phyloP scores from a whole-genome alignment of 345 rosid species.

The Populus simonii region DNA sequence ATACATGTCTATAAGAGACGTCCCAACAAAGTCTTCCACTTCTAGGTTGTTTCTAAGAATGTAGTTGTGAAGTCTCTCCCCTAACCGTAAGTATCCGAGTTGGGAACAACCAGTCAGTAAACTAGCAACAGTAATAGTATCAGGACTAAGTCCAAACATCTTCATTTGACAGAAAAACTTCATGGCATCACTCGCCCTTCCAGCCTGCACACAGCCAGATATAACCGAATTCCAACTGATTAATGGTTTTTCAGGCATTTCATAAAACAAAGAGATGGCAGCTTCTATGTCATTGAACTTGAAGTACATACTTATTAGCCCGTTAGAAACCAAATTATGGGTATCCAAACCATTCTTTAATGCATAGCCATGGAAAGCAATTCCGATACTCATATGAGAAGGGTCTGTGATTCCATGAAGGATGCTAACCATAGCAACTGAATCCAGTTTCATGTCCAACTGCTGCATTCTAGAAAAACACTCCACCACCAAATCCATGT shows the following conservation, averaged over 20 bases:
- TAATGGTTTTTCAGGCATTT: constrained; percentile 45
- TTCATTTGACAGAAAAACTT: constrained; percentile 56
- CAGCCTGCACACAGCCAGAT: constrained; percentile 72
- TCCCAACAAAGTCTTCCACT: constrained; percentile 61
- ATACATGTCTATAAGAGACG: constrained; percentile 84
- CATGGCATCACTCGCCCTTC: constrained; percentile 52
- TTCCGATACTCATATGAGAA: constrained; percentile 38
- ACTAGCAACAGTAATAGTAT: constrained; percentile 60
- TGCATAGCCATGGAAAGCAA: constrained; percentile 56
- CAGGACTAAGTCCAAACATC: constrained; percentile 43
- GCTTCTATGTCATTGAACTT: constrained; percentile 51
- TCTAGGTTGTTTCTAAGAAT: constrained; percentile 49
- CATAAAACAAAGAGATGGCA: constrained; percentile 45
- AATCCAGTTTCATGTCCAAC: constrained; percentile 56
- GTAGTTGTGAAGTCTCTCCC: constrained; percentile 57
- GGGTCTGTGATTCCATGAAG: constrained; percentile 55
- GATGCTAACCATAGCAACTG: constrained; percentile 67
- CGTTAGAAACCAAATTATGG: constrained; percentile 52
- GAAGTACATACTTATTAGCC: constrained; percentile 73
- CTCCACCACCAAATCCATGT: constrained; percentile 33
- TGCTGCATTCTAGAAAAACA: constrained; percentile 46
- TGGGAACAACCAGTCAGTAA: constrained; percentile 73
- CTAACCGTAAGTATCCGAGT: constrained; percentile 53
- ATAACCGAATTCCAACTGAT: constrained; percentile 82
- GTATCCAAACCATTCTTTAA: constrained; percentile 54